These are phyloP conservation scores for Pseudocercospora macadamiae DNA, from an alignment of 2,329 filamentous ascomycete genomes.

Conservation along the genomic window DNA sequence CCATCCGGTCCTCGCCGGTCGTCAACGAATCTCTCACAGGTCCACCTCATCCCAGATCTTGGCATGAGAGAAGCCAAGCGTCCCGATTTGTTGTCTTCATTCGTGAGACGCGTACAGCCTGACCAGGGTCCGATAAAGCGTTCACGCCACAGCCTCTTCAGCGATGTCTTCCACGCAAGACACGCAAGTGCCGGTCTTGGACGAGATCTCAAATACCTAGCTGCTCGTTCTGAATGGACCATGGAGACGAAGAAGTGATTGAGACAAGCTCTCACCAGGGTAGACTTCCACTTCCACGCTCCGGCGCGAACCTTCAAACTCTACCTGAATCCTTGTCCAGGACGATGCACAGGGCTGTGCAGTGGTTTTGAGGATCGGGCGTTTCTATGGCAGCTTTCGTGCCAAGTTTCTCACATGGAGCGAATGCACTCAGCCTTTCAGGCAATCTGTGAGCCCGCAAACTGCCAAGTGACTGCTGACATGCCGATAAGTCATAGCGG, in stretches of 20 bases:
- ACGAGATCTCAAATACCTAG: background rate
- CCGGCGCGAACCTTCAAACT: background rate
- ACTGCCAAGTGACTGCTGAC: too few species aligned
- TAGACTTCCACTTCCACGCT: background rate
- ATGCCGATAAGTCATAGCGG: too few species aligned
- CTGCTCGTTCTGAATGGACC: background rate
- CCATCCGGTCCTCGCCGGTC: background rate
- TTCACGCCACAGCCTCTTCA: background rate
- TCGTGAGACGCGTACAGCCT: background rate
- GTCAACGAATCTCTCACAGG: too few species aligned
- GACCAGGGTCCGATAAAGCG: background rate
- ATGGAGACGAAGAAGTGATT: too few species aligned
- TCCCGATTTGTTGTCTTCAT: background rate
- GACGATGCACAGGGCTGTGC: background rate
- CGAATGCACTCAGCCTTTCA: background rate
- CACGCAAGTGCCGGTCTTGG: background rate
- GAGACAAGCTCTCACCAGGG: background rate
- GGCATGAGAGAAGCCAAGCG: background rate
- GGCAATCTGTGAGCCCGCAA: too few species aligned
- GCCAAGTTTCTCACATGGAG: too few species aligned
- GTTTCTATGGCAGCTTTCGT: too few species aligned
- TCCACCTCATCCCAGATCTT: background rate
- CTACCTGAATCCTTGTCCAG: background rate
- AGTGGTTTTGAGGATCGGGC: too few species aligned
- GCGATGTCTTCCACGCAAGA: background rate